Base-by-base conservation (phyloP, 495 filamentous ascomycete species). In the Penicillium canariense region DNA sequence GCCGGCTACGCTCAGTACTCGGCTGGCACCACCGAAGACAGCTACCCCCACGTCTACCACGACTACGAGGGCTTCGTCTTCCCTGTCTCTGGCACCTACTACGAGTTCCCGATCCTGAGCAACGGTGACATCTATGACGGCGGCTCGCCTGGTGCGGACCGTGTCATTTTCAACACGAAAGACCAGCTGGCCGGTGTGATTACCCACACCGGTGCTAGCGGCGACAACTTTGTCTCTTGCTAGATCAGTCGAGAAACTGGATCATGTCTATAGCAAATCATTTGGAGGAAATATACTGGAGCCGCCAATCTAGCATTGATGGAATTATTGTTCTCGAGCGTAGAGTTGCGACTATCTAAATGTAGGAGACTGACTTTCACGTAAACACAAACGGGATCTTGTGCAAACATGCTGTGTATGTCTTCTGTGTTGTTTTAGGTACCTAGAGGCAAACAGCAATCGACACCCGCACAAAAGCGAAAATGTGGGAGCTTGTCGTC, bases 31-130 rank as follows among this genome's bases (percentile, higher is more conserved):
- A 77, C 72, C 11, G 75, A 78, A 25, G 74, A 78, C 65, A 60
- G 68, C 57, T 90, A 90, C 67, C 87, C 87, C 0, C 87, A 90
- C 71, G 70, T 74, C 44, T 90, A 89, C 76, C 80, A 89, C 64
- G 77, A 90, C 78, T 84, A 84, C 66, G 88, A 91, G 66, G 84
- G 82, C 34, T 89, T 90, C 67, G 70, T 68, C 50, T 90, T 91
- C 71, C 73, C 78, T 30, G 78, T 81, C 6, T 56, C 65, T 1
- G 78, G 78, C n/a, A 83, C 85, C 0, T 90, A 84, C 72, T 85
- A 87, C 56, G 87, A 90, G 65, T 90, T 83, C 65, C 88, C 88
- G 1, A 84, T 91, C 51, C 55, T 87, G 61, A 73, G 59, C 46
- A 75, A 70, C 49, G 77, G 74, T 53, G 50, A 60, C 2, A 66